Evolutionary conservation across 768 basidiomycete genomes (phyloP), one percentile per base, ranked within the genome.

Genomic region (Rhodotorula kratochvilovae): DNA sequence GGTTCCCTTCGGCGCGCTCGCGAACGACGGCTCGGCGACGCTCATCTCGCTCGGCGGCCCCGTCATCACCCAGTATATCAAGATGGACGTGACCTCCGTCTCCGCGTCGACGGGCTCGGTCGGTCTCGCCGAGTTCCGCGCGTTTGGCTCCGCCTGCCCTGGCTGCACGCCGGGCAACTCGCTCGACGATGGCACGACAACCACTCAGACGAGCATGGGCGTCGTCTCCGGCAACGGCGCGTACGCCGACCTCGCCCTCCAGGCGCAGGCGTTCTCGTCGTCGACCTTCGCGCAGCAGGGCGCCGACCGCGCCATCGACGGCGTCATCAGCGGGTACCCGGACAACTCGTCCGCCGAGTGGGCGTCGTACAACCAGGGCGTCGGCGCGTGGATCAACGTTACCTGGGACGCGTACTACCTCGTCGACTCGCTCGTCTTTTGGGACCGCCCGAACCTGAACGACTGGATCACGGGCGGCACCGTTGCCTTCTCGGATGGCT

Each of bases 1-100:
- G 5, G 54, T 68, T 25, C 17, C 60, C 1, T 39, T 71, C 48
- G 67, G 66, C 21, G 61, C 67, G n/a, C 75, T 76, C 42, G 61
- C 61, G 42, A 76, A 76, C 66, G 71, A 73, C 31, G 75, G 75
- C 27, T 70, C 71, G 12, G 75, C 75, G 15, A 70, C 75, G 1
- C 56, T 63, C 29, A 35, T 76, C 42, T 31, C 53, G 25, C 63
- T 76, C 27, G 36, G 50, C 27, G 58, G 59, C 19, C 29, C 68
- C 4, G 65, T 63, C 46, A 43, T 64, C 16, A 66, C 75, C 0
- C 46, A 61, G 23, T 62, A 56, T 16, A 43, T 76, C 45, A 51
- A 61, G 25, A 58, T 76, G 66, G 46, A 50, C 15, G 68, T 73
- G 17, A 73, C 71, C 3, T 54, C 58, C 23, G 60, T 61, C 29